A percentile compares a stretch with the other conserved stretches of the same genome.
Evolutionary conservation across 257 asterid species (phyloP).

Genomic region (Paulownia fortunei): DNA sequence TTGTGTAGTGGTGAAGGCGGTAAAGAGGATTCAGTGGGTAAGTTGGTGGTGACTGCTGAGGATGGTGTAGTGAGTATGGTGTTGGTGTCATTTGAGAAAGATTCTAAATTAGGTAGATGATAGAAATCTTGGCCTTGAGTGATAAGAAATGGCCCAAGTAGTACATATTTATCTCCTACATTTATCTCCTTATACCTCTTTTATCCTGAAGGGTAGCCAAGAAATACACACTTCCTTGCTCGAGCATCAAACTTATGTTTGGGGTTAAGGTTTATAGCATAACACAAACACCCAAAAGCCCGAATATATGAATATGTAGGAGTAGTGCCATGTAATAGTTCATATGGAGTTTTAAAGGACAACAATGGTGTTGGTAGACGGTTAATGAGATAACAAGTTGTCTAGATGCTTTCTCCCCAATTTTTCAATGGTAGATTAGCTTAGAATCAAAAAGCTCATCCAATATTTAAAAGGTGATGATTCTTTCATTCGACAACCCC

Average conservation of each 20-base stretch:
- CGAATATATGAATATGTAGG: not conserved
- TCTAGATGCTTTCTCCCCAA: not conserved
- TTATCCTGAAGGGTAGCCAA: not conserved
- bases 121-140: too few relatives aligned
- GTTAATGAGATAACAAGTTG: not conserved
- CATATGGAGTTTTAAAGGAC: not conserved
- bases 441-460: not conserved
- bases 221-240: not conserved
- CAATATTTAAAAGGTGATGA: not conserved
- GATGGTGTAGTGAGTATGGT: too few relatives aligned
- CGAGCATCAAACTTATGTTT: not conserved
- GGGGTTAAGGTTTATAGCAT: not conserved
- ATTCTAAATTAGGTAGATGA: too few relatives aligned
- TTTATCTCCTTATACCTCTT: not conserved
- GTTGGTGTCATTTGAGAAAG: too few relatives aligned
- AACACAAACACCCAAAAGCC: not conserved
- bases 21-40: too few relatives aligned
- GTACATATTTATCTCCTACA: too few relatives aligned
- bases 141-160: too few relatives aligned
- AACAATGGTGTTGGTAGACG: not conserved
- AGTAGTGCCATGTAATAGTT: too few relatives aligned
- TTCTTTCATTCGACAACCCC: not conserved
- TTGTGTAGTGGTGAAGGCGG: too few relatives aligned
- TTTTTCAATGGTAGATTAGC: not conserved
- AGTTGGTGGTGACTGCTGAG: too few relatives aligned